Base-by-base conservation (phyloP, 1,284 basidiomycete genomes). In the Boletus mariae region DNA sequence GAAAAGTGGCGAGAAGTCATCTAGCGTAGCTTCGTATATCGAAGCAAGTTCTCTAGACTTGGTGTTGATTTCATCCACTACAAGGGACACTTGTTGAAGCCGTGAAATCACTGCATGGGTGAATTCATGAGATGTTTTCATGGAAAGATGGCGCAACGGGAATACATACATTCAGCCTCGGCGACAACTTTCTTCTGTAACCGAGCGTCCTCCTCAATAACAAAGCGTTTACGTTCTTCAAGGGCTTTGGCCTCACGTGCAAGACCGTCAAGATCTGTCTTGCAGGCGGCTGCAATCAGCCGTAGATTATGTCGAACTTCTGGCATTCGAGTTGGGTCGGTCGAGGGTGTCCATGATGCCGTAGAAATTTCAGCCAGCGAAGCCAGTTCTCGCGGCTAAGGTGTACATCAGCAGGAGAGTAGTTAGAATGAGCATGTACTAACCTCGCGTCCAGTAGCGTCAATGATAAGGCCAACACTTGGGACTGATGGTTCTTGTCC, bases 281-380 rank as follows among this genome's bases (percentile, higher is more conserved):
- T 90, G 59, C 91, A 87, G 1, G 84, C 78, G 45, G 94, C 90
- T 3, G 85, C 80, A 43, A 99, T 92, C 42, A 98, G 80, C 6
- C 87, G 83, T 26, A 99, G 73, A 68, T 99, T 99, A 68, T 99
- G 95, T 34, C 94, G 84, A 17, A 99, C 84, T 76, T 99, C 97
- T 0, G 96, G 95, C 58, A 99, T 83, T 56, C 90, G 86, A 43
- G 85, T 91, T 1, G 85, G 79, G 61, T 98, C 94, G 12, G 83
- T 83, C 0, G 90, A 86, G 1, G 92, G 92, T 12, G 87, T 85
- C 92, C 94, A 94, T 7, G 84, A 80, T 32, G 88, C 87, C 32
- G 85, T 69, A 1, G 87, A 87, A 25, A 94, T 75, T 31, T 92
- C 87, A 1, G 92, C 83, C 25, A 95, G 70, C 1, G 91, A 94